Conservation (phyloP, 768 basidiomycete genomes). For the Russula dissimulans region DNA sequence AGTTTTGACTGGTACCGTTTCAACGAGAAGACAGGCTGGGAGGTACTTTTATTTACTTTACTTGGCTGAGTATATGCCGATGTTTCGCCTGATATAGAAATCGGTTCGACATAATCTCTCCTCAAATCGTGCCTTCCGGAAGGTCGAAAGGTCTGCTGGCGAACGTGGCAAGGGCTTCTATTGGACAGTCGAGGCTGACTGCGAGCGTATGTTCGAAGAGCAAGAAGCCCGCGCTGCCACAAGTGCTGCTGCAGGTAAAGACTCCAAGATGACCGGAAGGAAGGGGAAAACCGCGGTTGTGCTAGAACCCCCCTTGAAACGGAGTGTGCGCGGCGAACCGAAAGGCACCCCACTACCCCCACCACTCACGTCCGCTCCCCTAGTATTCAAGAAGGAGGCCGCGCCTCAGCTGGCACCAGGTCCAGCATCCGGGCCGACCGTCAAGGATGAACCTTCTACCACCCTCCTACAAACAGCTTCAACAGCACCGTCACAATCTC, state of each 20-base stretch:
- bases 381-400: constrained; percentile 37
- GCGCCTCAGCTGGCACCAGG: constrained; percentile 3
- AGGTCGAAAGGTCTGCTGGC: constrained; percentile 76
- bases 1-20: constrained; percentile 87
- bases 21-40: constrained; percentile 80
- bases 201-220: constrained; percentile 58
- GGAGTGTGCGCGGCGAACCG: constrained; percentile 56
- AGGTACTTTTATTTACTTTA: constrained; percentile 42
- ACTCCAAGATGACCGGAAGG: constrained; percentile 38
- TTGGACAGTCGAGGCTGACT: constrained; percentile 81
- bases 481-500: constrained; percentile 21
- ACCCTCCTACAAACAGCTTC: constrained; percentile 2
- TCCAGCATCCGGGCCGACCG: constrained; percentile 11
- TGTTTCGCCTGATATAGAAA: constrained; percentile 35
- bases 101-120: constrained; percentile 95
- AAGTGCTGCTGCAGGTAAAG: constrained; percentile 27
- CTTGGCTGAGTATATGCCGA: background rate
- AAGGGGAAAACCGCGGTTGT: constrained; percentile 46
- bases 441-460: constrained; percentile 22
- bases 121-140: constrained; percentile 84
- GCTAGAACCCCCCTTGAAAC: constrained; percentile 57
- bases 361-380: constrained; percentile 56
- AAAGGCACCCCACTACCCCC: constrained; percentile 56
- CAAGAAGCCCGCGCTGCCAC: constrained; percentile 44
- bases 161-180: constrained; percentile 89